Conservation (phyloP, 768 basidiomycete genomes). For the Rhizopogon sp. region DNA sequence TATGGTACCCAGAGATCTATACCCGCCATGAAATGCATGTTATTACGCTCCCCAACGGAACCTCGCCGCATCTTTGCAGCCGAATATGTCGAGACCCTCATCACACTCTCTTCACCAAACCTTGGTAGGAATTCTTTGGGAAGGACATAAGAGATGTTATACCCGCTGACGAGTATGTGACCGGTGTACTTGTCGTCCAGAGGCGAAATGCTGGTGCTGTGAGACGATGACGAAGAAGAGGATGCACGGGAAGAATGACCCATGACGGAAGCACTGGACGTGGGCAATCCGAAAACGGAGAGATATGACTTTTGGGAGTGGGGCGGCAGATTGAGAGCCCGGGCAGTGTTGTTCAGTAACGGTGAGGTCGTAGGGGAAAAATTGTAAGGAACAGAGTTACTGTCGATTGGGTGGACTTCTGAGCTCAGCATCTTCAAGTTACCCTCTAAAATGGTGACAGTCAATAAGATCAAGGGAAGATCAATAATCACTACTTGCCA, state of each 20-base stretch:
- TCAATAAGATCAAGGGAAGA: neutral
- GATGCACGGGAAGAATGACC: constrained; percentile 30
- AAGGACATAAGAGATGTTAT: constrained; percentile 70
- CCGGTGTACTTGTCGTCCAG: constrained; percentile 70
- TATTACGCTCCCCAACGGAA: constrained; percentile 52
- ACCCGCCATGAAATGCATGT: constrained; percentile 75
- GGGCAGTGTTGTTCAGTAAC: constrained; percentile 62
- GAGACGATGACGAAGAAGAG: constrained; percentile 28
- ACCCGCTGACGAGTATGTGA: constrained; percentile 70
- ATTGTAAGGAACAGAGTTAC: constrained; percentile 65
- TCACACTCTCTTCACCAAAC: constrained; percentile 19
- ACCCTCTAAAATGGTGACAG: constrained; percentile 49
- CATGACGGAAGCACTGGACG: constrained; percentile 26
- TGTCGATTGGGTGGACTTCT: constrained; percentile 73
- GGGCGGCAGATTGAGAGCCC: constrained; percentile 60
- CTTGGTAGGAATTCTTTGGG: constrained; percentile 57
- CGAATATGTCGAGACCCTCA: constrained; percentile 19
- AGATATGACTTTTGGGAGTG: constrained; percentile 58
- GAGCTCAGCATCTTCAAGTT: constrained; percentile 71
- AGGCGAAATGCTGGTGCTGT: constrained; percentile 29
- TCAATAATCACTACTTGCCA: constrained; percentile 36
- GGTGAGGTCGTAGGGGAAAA: constrained; percentile 63
- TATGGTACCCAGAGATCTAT: constrained; percentile 75
- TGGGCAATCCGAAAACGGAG: constrained; percentile 44
- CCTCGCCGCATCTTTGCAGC: constrained; percentile 38